Conservation (phyloP, 2,329 filamentous ascomycete species). For the Epichloe hybrida region DNA sequence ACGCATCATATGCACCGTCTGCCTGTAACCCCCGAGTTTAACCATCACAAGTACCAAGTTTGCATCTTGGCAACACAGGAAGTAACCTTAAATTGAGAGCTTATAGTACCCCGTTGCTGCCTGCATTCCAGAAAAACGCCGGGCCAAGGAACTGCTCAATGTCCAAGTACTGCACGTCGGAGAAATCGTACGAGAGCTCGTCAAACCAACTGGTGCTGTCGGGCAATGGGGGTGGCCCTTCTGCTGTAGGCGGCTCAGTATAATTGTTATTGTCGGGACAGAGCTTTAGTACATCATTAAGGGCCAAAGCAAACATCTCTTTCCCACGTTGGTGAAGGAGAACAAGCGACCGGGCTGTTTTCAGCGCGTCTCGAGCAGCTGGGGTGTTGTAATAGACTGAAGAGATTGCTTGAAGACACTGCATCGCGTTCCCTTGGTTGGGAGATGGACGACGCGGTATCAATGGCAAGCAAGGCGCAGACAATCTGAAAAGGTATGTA, state of each 20-base stretch:
- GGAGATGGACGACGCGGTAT: conserved; percentile 33
- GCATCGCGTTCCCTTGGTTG: conserved; percentile 39
- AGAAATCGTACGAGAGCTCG: conserved; percentile 29
- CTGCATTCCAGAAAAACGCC: neutral
- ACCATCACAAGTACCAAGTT: neutral
- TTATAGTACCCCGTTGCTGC: neutral
- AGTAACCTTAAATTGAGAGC: neutral
- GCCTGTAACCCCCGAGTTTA: neutral
- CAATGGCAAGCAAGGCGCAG: conserved; percentile 41
- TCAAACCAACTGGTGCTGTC: conserved; percentile 21
- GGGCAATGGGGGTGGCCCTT: neutral
- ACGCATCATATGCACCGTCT: neutral
- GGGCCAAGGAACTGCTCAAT: conserved; percentile 25
- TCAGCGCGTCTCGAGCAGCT: conserved; percentile 37
- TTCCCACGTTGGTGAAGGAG: conserved; percentile 37
- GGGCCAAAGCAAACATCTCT: conserved; percentile 25
- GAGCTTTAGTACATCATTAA: conserved; percentile 24
- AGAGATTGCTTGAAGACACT: conserved; percentile 27
- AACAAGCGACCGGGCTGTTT: conserved; percentile 39
- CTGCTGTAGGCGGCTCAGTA: neutral
- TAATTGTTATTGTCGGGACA: conserved; percentile 19
- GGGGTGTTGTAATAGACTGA: conserved; percentile 28
- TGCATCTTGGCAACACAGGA: neutral
- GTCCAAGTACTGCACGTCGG: conserved; percentile 28
- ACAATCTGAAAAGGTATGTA: conserved; percentile 46